phyloP scores from a whole-genome alignment of 495 filamentous ascomycete species.

The Daldinia bambusicola region DNA sequence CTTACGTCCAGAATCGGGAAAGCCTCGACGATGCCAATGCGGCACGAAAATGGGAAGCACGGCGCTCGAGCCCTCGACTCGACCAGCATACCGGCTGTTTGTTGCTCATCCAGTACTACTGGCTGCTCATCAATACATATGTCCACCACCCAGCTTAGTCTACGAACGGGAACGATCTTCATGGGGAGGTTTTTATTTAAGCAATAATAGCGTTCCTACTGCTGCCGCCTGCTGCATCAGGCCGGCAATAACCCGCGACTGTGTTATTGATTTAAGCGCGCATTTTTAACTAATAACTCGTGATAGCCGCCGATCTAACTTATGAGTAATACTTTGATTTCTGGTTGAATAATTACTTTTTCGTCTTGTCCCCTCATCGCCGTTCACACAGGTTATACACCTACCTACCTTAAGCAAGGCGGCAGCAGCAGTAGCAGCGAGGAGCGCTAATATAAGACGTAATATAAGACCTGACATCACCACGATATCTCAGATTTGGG shows the following conservation, averaged over 20 bases:
- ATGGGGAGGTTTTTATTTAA: not conserved
- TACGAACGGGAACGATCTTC: not conserved
- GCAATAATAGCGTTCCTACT: slow-evolving; percentile 9
- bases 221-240: not conserved
- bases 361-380: not conserved
- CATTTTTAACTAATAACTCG: not conserved
- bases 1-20: slow-evolving; percentile 23
- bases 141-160: slow-evolving; percentile 22
- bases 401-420: no score
- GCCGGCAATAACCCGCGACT: slow-evolving; percentile 36
- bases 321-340: not conserved
- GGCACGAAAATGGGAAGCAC: slow-evolving; percentile 14
- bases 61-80: slow-evolving; percentile 27
- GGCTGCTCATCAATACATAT: no score
- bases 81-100: not conserved
- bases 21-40: slow-evolving; percentile 24
- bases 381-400: no score
- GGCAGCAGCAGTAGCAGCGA: no score
- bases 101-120: no score
- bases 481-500: slow-evolving; percentile 15
- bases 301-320: not conserved
- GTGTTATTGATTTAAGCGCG: not conserved
- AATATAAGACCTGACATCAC: slow-evolving; percentile 8
- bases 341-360: not conserved
- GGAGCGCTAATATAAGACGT: not conserved